Base-by-base conservation (phyloP, 2,329 filamentous ascomycete species). In the Hawksworthiomyces lignivorus region DNA sequence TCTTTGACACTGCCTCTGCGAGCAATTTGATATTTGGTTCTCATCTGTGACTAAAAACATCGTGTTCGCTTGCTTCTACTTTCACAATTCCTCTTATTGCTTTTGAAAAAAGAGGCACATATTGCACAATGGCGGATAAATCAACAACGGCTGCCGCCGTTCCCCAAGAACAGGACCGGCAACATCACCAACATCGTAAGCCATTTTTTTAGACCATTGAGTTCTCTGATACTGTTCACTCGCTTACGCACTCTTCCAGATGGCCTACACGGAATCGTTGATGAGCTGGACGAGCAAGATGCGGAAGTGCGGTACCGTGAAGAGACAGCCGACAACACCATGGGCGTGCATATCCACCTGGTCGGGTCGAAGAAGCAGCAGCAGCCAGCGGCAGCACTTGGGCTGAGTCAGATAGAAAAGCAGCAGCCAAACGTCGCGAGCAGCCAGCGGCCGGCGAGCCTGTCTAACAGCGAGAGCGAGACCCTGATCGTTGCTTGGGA, bases 401-500 rank as follows among this genome's bases (percentile, higher is more conserved):
- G n/a, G n/a, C n/a, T n/a, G n/a, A n/a, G n/a, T n/a, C n/a, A n/a
- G n/a, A n/a, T n/a, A n/a, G 19, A 30, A 7, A 7, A 30, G 15
- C 18, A 18, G 4, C 22, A 31, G 24, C 17, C 22, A 27, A 24
- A 9, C 22, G 12, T 14, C 17, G 17, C 15, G 3, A 7, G 18
- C 17, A 20, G 12, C 30, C 9, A 7, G 22, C 19, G 17, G 15
- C 31, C 36, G 40, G 35, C 12, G n/a, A 38, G 26, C 9, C 17
- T 39, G 21, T 38, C 28, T 52, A 62, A 49, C 36, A 52, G 53
- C 26, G 52, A 54, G 15, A 41, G 45, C 15, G 57, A 57, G 11
- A 57, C 52, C 15, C 56, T 44, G 4, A 54, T 70, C 30, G 58
- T 73, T 47, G 60, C 62, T 2, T 75, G 71, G 69, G 62, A 66